These are phyloP conservation scores for Candida michaelii DNA, from an alignment of 805 yeast species.

Conservation along the genomic window DNA sequence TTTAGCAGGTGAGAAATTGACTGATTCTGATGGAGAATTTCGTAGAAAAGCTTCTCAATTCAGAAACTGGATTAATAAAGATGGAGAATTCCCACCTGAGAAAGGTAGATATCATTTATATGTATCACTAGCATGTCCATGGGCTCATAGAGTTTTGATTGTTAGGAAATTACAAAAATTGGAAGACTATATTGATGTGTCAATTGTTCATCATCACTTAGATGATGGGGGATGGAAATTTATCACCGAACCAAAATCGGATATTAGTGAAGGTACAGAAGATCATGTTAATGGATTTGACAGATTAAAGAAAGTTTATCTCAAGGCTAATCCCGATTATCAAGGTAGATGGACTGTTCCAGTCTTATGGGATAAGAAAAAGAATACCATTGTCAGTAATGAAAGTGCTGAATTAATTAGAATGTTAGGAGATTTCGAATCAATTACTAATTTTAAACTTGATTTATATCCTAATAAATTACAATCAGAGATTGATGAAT, in stretches of 20 bases:
- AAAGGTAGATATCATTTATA: conserved; percentile 81
- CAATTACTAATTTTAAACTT: conserved; percentile 48
- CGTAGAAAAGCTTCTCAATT: conserved; percentile 47
- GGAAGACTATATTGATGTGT: conserved; percentile 54
- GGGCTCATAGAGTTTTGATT: conserved; percentile 89
- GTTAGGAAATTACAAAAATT: conserved; percentile 72
- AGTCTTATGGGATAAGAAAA: conserved; percentile 85
- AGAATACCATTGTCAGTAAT: conserved; percentile 81
- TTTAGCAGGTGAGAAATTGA: conserved; percentile 10
- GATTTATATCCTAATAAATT: conserved; percentile 64
- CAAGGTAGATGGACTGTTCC: conserved; percentile 90
- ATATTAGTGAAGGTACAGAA: conserved; percentile 53
- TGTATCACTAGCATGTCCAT: conserved; percentile 90
- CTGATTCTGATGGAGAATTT: conserved; percentile 45
- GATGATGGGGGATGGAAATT: conserved; percentile 90
- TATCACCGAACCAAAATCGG: conserved; percentile 46
- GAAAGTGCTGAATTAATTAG: conserved; percentile 90
- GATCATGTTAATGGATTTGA: conserved; percentile 54
- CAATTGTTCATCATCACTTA: conserved; percentile 91
- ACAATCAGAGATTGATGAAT: conserved; percentile 62
- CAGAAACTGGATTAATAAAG: conserved; percentile 59
- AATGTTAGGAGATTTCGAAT: conserved; percentile 73
- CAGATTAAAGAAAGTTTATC: conserved; percentile 70
- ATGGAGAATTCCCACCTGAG: conserved; percentile 71
- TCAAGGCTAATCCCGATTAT: conserved; percentile 72